These are phyloP conservation scores for Gossypium armourianum DNA, from an alignment of 441 rosid genomes.

Conservation along the genomic window DNA sequence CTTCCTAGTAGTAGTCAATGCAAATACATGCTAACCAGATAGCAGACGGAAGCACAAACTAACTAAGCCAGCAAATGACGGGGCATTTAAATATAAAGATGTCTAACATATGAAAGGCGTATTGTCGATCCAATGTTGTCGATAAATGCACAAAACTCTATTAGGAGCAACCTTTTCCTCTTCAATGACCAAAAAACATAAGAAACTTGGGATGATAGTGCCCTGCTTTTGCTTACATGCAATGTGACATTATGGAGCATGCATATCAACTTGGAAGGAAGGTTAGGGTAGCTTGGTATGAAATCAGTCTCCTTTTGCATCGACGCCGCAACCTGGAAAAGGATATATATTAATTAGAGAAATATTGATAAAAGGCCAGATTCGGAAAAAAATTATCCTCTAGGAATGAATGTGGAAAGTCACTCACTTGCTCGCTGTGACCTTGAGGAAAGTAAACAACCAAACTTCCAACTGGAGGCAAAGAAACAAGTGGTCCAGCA, in stretches of 20 bases:
- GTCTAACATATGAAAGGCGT: neutral
- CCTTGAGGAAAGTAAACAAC: constrained; percentile 98
- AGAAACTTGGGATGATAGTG: neutral
- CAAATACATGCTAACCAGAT: neutral
- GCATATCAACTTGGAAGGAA: constrained; percentile 82
- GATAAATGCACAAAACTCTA: neutral
- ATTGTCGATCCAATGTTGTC: neutral
- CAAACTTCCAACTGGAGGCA: constrained; percentile 91
- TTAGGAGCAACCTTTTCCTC: neutral
- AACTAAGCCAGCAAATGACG: neutral
- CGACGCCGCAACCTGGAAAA: constrained; percentile 73
- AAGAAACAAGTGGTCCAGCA: constrained; percentile 80
- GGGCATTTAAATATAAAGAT: neutral
- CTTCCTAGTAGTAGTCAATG: neutral
- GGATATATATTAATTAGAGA: neutral
- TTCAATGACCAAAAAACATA: constrained; percentile 6
- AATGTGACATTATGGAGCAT: constrained; percentile 76
- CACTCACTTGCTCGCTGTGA: constrained; percentile 85
- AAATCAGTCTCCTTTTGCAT: constrained; percentile 85
- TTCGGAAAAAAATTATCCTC: neutral
- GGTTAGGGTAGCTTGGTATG: constrained; percentile 83
- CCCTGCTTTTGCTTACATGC: constrained; percentile 51
- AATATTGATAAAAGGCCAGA: constrained; percentile 13
- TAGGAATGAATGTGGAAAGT: constrained; percentile 12
- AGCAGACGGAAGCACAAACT: neutral